Evolutionary conservation across 768 basidiomycete species (phyloP).

Genomic region (Fistulinella prunicolor): DNA sequence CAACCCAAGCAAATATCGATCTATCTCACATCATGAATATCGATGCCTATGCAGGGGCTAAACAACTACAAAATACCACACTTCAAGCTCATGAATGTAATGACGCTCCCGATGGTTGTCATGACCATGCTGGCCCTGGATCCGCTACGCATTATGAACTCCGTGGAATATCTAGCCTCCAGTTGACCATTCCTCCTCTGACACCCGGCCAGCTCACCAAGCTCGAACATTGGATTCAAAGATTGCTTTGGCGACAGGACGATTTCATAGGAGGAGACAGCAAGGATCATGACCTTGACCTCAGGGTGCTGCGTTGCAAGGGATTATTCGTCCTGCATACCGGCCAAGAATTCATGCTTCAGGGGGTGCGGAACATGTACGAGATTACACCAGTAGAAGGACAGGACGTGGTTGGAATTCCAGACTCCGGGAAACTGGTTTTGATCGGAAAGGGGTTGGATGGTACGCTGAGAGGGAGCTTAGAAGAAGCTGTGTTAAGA

Average conservation of each 20-base stretch:
- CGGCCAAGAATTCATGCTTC: conserved; percentile 70
- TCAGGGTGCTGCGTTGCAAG: conserved; percentile 84
- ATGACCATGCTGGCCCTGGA: conserved; percentile 33
- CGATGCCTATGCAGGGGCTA: conserved; percentile 65
- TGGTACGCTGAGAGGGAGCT: conserved; percentile 51
- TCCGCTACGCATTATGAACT: conserved; percentile 59
- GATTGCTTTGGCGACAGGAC: conserved; percentile 76
- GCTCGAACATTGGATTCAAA: conserved; percentile 80
- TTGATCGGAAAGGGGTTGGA: conserved; percentile 82
- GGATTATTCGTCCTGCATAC: conserved; percentile 62
- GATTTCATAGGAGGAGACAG: conserved; percentile 37
- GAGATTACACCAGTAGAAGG: conserved; percentile 58
- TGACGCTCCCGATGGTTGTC: conserved; percentile 29
- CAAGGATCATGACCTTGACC: conserved; percentile 9
- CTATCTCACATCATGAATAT: conserved; percentile 76
- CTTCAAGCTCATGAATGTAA: conserved; percentile 32
- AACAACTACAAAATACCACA: conserved; percentile 22
- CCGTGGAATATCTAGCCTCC: conserved; percentile 80
- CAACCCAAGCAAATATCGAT: conserved; percentile 70
- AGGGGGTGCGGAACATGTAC: conserved; percentile 90
- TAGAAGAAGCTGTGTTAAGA: conserved; percentile 38
- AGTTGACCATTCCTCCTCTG: conserved; percentile 65
- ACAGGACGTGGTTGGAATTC: conserved; percentile 43
- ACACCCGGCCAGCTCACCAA: conserved; percentile 41
- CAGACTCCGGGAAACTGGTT: conserved; percentile 74